A percentile compares a stretch with the other conserved stretches of the same genome.
Evolutionary conservation across 2,329 filamentous ascomycete genomes (phyloP).

Genomic region (Fusarium kyushuense): DNA sequence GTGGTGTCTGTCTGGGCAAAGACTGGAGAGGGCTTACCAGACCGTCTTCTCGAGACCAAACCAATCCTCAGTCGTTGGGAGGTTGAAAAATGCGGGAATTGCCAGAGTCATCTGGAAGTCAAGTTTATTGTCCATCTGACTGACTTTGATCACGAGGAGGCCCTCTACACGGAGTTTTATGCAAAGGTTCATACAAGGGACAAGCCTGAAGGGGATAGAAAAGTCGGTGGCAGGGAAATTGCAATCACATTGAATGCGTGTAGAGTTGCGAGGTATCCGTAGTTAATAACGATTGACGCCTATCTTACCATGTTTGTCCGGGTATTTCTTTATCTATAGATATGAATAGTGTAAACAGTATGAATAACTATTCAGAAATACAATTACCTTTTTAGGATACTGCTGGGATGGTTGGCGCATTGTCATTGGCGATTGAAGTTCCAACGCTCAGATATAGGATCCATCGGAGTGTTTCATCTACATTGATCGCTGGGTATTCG

Average conservation of each 20-base stretch:
- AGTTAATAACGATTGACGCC: too few species aligned
- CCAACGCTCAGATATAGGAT: too few species aligned
- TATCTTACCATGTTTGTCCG: too few species aligned
- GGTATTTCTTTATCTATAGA: too few species aligned
- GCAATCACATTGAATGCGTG: background rate
- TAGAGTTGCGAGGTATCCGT: background rate
- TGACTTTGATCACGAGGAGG: background rate
- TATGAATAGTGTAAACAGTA: too few species aligned
- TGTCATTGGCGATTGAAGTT: too few species aligned
- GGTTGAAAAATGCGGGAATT: background rate
- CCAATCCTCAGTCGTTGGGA: background rate
- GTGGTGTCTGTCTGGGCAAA: background rate
- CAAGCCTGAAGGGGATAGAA: background rate
- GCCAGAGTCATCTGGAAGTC: background rate
- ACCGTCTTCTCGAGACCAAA: background rate
- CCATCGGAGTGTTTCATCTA: too few species aligned
- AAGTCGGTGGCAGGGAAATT: accelerated
- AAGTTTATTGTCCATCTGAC: background rate
- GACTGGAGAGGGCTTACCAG: background rate
- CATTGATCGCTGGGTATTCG: too few species aligned
- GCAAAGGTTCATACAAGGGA: background rate
- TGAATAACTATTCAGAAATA: too few species aligned
- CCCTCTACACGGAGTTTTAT: background rate
- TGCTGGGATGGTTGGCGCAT: too few species aligned
- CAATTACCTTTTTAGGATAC: too few species aligned